A percentile compares a stretch with the other conserved stretches of the same genome.
Conservation (phyloP, 352 stramenopile species). For the Phytophthora rubi region DNA sequence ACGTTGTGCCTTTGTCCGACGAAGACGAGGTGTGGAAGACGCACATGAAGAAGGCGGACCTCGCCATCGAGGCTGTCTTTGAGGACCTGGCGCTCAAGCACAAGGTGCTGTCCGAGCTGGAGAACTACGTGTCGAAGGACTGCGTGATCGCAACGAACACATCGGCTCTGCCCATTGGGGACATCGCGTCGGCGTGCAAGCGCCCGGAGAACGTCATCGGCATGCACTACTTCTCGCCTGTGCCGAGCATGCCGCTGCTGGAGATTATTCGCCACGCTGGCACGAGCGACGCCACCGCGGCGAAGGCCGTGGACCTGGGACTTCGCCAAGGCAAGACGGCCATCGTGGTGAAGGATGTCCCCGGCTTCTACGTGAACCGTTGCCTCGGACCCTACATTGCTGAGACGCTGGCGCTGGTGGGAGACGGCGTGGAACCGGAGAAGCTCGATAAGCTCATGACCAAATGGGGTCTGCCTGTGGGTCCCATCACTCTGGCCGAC, state of each 20-base stretch:
- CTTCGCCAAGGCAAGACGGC: slow-evolving; percentile 98
- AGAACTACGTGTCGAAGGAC: slow-evolving; percentile 92
- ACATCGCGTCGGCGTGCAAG: slow-evolving; percentile 91
- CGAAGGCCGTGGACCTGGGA: slow-evolving; percentile 95
- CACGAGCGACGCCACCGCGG: slow-evolving; percentile 89
- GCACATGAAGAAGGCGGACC: slow-evolving; percentile 94
- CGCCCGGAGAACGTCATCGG: slow-evolving; percentile 94
- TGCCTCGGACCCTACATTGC: slow-evolving; percentile 96
- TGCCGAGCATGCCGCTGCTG: slow-evolving; percentile 97
- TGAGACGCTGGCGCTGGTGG: slow-evolving; percentile 91
- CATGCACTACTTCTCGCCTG: slow-evolving; percentile 99
- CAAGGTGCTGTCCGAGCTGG: slow-evolving; percentile 94
- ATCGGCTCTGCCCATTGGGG: slow-evolving; percentile 95
- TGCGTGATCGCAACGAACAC: slow-evolving; percentile 99
- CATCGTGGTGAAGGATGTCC: slow-evolving; percentile 98
- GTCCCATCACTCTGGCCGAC: slow-evolving; percentile 96
- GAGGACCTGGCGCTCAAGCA: slow-evolving; percentile 98
- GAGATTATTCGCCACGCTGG: slow-evolving; percentile 98
- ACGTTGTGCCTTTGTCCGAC: slow-evolving; percentile 94
- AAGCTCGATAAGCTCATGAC: slow-evolving; percentile 95
- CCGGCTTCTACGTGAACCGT: slow-evolving; percentile 99
- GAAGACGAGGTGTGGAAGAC: slow-evolving; percentile 91
- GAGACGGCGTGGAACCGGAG: slow-evolving; percentile 93
- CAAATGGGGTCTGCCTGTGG: slow-evolving; percentile 97
- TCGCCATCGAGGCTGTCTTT: slow-evolving; percentile 99